A percentile compares a stretch with the other conserved stretches of the same genome.
Evolutionary conservation across 768 basidiomycete genomes (phyloP).

Genomic region (Boletus rubroflammeus): DNA sequence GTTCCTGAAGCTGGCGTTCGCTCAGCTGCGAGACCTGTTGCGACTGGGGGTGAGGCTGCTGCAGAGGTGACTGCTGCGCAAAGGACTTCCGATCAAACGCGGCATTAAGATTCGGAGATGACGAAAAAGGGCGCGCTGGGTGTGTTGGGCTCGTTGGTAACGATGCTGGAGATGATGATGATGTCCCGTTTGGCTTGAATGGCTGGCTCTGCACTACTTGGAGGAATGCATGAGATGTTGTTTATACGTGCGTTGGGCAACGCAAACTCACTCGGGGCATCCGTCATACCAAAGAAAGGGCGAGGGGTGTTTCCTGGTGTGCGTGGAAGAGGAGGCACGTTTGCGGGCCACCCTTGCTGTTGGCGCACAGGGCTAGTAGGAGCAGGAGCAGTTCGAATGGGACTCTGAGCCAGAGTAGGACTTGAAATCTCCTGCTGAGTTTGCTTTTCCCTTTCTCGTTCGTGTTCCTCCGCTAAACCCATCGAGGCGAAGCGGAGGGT

Average conservation of each 20-base stretch:
- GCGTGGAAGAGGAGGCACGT: slow-evolving; percentile 30
- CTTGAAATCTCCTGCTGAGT: slow-evolving; percentile 4
- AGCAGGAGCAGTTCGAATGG: slow-evolving; percentile 2
- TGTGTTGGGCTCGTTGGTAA: slow-evolving; percentile 25
- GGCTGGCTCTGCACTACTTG: slow-evolving; percentile 1
- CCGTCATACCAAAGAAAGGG: slow-evolving; percentile 11
- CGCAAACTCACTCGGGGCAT: slow-evolving; percentile 12
- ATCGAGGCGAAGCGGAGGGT: slow-evolving; percentile 34
- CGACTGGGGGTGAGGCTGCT: slow-evolving; percentile 8
- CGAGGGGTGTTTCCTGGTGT: slow-evolving; percentile 16
- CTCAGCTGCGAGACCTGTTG: slow-evolving; percentile 19
- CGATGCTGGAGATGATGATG: slow-evolving; percentile 12
- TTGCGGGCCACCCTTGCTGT: slow-evolving; percentile 21
- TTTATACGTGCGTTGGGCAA: not conserved
- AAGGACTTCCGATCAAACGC: slow-evolving; percentile 22
- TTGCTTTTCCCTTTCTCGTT: slow-evolving; percentile 14
- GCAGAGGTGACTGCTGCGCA: slow-evolving; percentile 14
- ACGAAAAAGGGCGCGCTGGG: slow-evolving; percentile 9
- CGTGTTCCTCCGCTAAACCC: slow-evolving; percentile 21
- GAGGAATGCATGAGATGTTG: slow-evolving; percentile 4
- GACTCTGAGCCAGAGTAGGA: slow-evolving; percentile 10
- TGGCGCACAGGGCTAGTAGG: slow-evolving; percentile 16
- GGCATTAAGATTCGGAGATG: slow-evolving; percentile 19
- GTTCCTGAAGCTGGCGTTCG: slow-evolving; percentile 27
- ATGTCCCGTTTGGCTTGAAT: slow-evolving; percentile 10